A percentile compares a stretch with the other conserved stretches of the same genome.
These are phyloP conservation scores for Apium graveolens DNA, from an alignment of 129 eudicot genomes.

Conservation along the genomic window DNA sequence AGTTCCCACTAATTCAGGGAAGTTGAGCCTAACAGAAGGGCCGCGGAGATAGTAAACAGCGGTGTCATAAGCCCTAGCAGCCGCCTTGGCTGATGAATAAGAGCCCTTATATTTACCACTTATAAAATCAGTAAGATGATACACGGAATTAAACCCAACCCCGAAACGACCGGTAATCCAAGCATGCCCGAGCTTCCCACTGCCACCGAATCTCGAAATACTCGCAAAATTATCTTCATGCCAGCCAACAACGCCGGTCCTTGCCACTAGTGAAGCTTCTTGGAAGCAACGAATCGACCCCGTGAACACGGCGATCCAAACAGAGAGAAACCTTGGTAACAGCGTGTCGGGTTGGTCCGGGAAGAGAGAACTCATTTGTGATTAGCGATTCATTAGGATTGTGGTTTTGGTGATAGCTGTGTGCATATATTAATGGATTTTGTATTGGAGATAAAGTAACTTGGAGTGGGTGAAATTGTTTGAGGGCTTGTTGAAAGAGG, in stretches of 20 bases:
- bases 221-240: constrained; percentile 88
- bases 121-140: no score
- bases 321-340: constrained; percentile 64
- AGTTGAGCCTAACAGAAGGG: constrained; percentile 68
- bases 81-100: constrained; percentile 76
- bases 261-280: constrained; percentile 75
- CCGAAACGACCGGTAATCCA: constrained; percentile 99
- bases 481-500: background rate
- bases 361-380: background rate
- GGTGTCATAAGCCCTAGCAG: constrained; percentile 90
- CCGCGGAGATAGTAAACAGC: constrained; percentile 89
- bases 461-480: background rate
- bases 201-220: constrained; percentile 92
- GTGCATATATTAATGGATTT: background rate
- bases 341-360: constrained; percentile 30
- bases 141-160: no score
- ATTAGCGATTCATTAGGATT: background rate
- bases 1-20: constrained; percentile 40
- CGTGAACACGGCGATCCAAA: constrained; percentile 71
- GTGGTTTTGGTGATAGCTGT: background rate
- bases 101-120: constrained; percentile 88
- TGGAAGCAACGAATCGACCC: constrained; percentile 46
- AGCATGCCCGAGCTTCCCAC: constrained; percentile 66
- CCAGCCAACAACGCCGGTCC: constrained; percentile 94
- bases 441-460: background rate